Base-by-base conservation (phyloP, 805 yeast species). In the Lipomyces anomalus region DNA sequence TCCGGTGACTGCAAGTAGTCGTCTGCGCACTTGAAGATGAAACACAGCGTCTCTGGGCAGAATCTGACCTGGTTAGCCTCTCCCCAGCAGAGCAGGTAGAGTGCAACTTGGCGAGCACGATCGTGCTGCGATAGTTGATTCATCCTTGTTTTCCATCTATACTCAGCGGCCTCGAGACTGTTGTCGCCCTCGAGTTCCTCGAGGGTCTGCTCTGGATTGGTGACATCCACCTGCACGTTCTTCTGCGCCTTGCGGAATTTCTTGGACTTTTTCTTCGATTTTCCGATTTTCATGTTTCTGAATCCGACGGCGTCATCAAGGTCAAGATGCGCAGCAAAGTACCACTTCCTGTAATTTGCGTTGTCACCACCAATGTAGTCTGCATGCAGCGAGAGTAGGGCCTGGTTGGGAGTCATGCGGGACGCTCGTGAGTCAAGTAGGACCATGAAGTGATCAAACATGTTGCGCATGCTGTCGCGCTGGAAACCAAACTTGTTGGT, bases 311-410 rank as follows among this genome's bases (percentile, higher is more conserved):
- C 82, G 44, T 78, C 83, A 65, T 88, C 95, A 39, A 82, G 65
- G 54, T 82, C 88, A 30, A 83, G 67, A 64, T 81, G 86, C 6
- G 95, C 86, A 37, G 94, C 86, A 65, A 89, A 84, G 63, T 80
- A 87, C 97, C 97, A 90, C 64, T 84, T 87, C 59, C 82, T 76
- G 65, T 81, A 90, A 65, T 90, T 90, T 3, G 97, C 76, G 48
- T 80, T 71, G 40, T 80, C 85, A 16, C 97, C 97, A 0, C 96
- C 97, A 50, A 90, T 86, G 64, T 90, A 90, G 51, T 89, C 95
- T 1, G 87, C 80, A 65, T 90, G 97, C 28, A 90, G 66, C 0
- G 90, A 76, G 1, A 79, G 60, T 46, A 90, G 68, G 0, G 97
- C 97, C 46, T 68, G 73, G 29, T 69, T 63, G 3, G 95, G 84